A percentile compares a stretch with the other conserved stretches of the same genome.
Conservation (phyloP, 1,284 basidiomycete species). For the Moniliella sp. region DNA sequence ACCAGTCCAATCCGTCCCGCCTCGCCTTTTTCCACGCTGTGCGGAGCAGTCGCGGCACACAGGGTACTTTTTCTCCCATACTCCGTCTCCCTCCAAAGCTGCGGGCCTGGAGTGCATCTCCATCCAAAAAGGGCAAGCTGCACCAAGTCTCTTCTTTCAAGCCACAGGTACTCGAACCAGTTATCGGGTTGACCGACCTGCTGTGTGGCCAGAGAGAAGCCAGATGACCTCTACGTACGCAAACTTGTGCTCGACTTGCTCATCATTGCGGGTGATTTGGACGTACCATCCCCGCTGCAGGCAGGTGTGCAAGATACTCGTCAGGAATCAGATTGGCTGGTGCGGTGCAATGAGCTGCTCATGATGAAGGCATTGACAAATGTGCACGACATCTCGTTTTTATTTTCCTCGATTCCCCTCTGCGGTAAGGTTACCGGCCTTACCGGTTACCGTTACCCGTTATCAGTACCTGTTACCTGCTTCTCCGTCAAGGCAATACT, state of each 20-base stretch:
- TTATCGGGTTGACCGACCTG: slow-evolving; percentile 55
- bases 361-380: too few relatives aligned
- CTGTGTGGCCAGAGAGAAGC: slow-evolving; percentile 92
- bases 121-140: neutral
- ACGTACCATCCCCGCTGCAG: neutral
- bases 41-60: too few relatives aligned
- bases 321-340: slow-evolving; percentile 1
- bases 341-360: too few relatives aligned
- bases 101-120: too few relatives aligned
- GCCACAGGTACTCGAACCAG: slow-evolving; percentile 64
- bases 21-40: slow-evolving; percentile 6
- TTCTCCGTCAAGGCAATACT: too few relatives aligned
- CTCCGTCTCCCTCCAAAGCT: too few relatives aligned
- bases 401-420: slow-evolving; percentile 18
- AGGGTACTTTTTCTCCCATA: neutral
- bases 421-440: too few relatives aligned
- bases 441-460: too few relatives aligned
- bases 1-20: slow-evolving; percentile 2
- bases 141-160: slow-evolving; percentile 47
- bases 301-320: neutral
- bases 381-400: slow-evolving; percentile 6
- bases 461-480: too few relatives aligned
- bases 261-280: slow-evolving; percentile 26
- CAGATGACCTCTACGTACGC: slow-evolving; percentile 68
- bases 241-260: slow-evolving; percentile 66